Conservation (phyloP, 2,329 filamentous ascomycete species). For the Knufia petricola region DNA sequence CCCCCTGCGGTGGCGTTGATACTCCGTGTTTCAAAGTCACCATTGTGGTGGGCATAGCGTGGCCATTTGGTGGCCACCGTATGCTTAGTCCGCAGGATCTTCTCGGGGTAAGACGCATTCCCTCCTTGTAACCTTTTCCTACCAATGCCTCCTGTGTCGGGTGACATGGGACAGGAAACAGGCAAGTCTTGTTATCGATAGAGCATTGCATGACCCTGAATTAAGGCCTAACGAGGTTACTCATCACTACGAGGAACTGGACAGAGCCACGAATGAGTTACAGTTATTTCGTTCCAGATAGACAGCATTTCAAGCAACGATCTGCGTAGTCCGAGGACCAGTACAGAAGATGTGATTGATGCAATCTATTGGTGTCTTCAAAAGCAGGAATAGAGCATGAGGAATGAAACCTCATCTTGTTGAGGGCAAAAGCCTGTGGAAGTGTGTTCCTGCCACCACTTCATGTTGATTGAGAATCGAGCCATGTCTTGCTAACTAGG, state of each 20-base stretch:
- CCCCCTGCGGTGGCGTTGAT: neutral
- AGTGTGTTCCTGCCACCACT: neutral
- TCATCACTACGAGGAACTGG: neutral
- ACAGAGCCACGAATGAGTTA: constrained; percentile 1
- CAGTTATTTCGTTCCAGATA: neutral
- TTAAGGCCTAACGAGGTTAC: neutral
- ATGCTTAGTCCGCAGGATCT: constrained; percentile 2
- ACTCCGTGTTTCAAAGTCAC: constrained; percentile 1
- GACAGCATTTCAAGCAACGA: constrained; percentile 1
- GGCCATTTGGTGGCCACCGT: neutral
- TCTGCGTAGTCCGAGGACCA: constrained; percentile 3
- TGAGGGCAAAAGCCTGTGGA: constrained; percentile 2
- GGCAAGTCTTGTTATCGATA: constrained; percentile 4
- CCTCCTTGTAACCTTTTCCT: neutral
- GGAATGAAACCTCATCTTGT: neutral
- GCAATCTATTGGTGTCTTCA: neutral
- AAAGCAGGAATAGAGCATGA: constrained; percentile 3
- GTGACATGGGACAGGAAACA: neutral
- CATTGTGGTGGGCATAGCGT: neutral
- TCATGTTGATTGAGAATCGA: neutral
- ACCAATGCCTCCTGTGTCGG: neutral
- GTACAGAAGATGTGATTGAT: constrained; percentile 1
- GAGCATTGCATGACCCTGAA: neutral
- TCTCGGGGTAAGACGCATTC: neutral
- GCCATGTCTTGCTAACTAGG: neutral